These are phyloP conservation scores for Pseudogymnoascus sp. DNA, from an alignment of 2,329 filamentous ascomycete species.

Conservation along the genomic window DNA sequence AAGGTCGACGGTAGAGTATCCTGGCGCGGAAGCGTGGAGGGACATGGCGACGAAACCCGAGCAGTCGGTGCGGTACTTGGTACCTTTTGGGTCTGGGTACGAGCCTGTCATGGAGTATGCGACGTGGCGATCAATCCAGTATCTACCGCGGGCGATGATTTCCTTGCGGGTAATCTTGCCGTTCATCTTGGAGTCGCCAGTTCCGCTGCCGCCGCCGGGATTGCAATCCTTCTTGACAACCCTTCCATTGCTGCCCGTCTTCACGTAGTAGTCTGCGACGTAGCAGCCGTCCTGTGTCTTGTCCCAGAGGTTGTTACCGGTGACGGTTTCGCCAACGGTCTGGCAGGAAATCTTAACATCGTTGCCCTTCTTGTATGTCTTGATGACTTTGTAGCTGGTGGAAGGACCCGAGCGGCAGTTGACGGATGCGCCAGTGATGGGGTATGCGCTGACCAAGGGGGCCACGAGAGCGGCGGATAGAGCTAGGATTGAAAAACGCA, in stretches of 20 bases:
- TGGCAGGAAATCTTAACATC: constrained; percentile 15
- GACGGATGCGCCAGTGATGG: constrained; percentile 1
- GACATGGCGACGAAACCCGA: neutral
- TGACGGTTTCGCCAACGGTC: constrained; percentile 12
- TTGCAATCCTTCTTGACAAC: neutral
- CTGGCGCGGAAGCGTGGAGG: neutral
- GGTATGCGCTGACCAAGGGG: constrained; percentile 1
- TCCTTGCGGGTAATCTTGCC: constrained; percentile 8
- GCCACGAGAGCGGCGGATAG: neutral
- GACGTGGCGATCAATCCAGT: constrained; percentile 3
- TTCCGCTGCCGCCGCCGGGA: neutral
- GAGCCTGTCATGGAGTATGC: neutral
- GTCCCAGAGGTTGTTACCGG: constrained; percentile 14
- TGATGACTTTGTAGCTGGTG: constrained; percentile 11
- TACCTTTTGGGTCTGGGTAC: neutral
- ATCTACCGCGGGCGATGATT: neutral
- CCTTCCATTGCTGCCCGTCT: constrained; percentile 9
- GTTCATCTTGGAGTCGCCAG: neutral
- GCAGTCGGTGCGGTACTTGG: constrained; percentile 3
- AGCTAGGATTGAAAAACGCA: neutral
- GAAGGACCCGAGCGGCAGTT: constrained; percentile 9
- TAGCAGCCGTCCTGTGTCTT: constrained; percentile 15
- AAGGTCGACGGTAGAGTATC: neutral
- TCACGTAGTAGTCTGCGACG: constrained; percentile 16
- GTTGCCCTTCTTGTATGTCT: constrained; percentile 11